Evolutionary conservation across 2,329 filamentous ascomycete genomes (phyloP), one percentile per base, ranked within the genome.

Genomic region (Dactylella cylindrospora): DNA sequence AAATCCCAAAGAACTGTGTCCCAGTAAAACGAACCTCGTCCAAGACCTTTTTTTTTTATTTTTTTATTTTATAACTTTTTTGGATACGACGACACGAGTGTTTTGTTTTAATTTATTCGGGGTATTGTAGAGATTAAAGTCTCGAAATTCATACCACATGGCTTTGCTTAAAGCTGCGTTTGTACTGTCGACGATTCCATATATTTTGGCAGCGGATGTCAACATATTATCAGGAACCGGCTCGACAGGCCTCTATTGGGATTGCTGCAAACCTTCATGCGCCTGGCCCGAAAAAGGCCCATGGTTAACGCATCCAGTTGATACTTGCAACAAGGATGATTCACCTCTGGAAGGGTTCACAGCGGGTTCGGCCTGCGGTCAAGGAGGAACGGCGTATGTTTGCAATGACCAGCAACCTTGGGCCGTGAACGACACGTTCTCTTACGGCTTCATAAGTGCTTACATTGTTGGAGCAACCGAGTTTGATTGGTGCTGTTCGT

Each of bases 221-320:
- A 29, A 32, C 25, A n/a, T n/a, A n/a, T n/a, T n/a, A n/a, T 32
- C 23, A 15, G 69, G 69, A 33, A 65, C 69, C 23, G 73, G 72
- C 28, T 69, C 52, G n/a, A 73, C 72, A 13, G 72, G 71, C 8
- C 71, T 72, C 28, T 73, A 73, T 67, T 73, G 69, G 68, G 84
- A 86, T 71, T 86, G 84, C 75, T 86, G 84, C 75, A 87, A 88
- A 76, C 80, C 83, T 17, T 84, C 81, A 13, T 86, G 83, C 71
- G 76, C 76, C 2, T 78, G 65, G 67, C 50, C n/a, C 15, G 61
- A 62, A 26, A 68, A 68, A 50, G 65, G 55, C 12, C 13, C 32
- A n/a, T 54, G 40, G 31, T 39, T 67, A 25, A 64, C 66, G 9
- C 64, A 66, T 10, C 66, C 67, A 9, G 67, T 68, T 12, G 64